These are phyloP conservation scores for Phytophthora pini DNA, from an alignment of 352 stramenopile species.

Conservation along the genomic window DNA sequence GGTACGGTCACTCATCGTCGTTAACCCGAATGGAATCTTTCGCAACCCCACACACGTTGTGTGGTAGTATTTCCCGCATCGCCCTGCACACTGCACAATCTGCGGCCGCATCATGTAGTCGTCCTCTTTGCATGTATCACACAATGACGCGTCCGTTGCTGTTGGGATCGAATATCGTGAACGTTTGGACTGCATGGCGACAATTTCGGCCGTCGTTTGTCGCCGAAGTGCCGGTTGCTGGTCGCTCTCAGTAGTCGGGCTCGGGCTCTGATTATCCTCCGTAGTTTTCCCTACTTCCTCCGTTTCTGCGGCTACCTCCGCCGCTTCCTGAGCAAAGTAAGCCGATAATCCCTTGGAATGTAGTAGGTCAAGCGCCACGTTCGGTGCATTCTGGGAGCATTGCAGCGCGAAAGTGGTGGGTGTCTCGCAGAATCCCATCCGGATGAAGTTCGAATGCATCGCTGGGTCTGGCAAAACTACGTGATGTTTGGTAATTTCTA, in stretches of 20 bases:
- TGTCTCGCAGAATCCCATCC: conserved; percentile 79
- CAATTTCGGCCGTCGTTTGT: conserved; percentile 77
- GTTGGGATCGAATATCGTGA: conserved; percentile 56
- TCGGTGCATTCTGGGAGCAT: conserved; percentile 77
- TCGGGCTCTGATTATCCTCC: conserved; percentile 24
- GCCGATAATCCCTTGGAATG: conserved; percentile 66
- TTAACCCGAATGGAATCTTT: conserved; percentile 85
- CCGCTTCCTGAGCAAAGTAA: conserved; percentile 52
- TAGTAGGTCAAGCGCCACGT: conserved; percentile 76
- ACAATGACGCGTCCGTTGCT: conserved; percentile 41
- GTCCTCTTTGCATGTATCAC: conserved; percentile 72
- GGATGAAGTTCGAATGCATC: conserved; percentile 86
- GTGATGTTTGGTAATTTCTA: conserved; percentile 87
- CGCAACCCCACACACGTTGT: conserved; percentile 78
- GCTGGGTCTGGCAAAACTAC: conserved; percentile 72
- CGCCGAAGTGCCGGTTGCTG: conserved; percentile 34
- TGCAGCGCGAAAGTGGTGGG: conserved; percentile 82
- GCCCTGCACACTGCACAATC: conserved; percentile 61
- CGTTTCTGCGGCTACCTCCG: conserved; percentile 25
- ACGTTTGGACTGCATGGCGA: conserved; percentile 72
- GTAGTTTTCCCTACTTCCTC: conserved; percentile 14
- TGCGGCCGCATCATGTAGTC: conserved; percentile 87
- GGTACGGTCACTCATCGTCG: conserved; percentile 82
- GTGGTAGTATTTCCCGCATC: conserved; percentile 68
- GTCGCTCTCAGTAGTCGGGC: conserved; percentile 16